Evolutionary conservation across 2,329 filamentous ascomycete genomes (phyloP), one percentile per base, ranked within the genome.

Genomic region (Arthrobotrys entomopaga): DNA sequence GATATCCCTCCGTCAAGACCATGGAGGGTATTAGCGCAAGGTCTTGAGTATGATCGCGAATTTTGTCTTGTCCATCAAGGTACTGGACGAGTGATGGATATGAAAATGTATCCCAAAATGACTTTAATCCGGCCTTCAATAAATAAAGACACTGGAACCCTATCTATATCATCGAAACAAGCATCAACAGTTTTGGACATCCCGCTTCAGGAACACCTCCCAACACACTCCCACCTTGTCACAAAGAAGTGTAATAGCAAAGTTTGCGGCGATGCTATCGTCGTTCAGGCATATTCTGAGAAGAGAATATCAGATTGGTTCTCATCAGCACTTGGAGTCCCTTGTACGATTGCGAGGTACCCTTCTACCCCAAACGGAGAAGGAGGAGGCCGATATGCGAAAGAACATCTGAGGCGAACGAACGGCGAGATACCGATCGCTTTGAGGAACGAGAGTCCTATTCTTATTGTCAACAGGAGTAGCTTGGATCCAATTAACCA

Each of bases 11-110:
- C 82, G 0, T 85, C 84, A 1, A 83, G 82, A 6, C 80, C 84
- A 13, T 99, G 95, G 95, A 88, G 91, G 78, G 85, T 98, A 19
- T 87, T 87, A 65, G 84, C 86, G 6, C 93, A 97, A 82, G 95
- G 95, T 0, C 84, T 99, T 1, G 90, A 89, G 7, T 98, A 94
- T 93, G 95, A 99, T 81, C 87, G 95, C 75, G 94, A 98, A 83
- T 99, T 95, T 94, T 98, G 94, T 82, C 84, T 99, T 19, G 85
- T 99, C 13, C 93, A 97, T 80, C 87, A 89, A 79, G 93, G 92
- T 49, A 96, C 93, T 0, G 91, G 92, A 0, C 88, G 89, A 78
- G 92, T 90, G 4, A 83, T 99, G 63, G 97, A 88, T 80, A 94
- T 98, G 81, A 99, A 98, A 82, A 86, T 76, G 59, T 78, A 78